Conservation (phyloP, 495 filamentous ascomycete species). For the Penicillium atrosanguineum region DNA sequence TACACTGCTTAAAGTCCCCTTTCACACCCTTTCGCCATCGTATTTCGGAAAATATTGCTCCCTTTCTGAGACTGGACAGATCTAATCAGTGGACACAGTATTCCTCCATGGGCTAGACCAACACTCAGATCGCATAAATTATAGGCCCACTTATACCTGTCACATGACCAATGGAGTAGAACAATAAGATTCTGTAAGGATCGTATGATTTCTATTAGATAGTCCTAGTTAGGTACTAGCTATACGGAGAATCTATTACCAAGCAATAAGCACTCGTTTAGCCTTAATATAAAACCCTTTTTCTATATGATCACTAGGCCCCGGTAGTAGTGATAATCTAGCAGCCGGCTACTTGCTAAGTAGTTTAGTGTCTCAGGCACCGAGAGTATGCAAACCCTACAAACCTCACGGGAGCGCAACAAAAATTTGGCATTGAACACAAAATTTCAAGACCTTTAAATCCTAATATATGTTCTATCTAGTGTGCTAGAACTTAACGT, state of each 20-base stretch:
- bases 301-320: slow-evolving; percentile 3
- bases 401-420: slow-evolving; percentile 12
- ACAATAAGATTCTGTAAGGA: background rate
- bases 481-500: slow-evolving; percentile 11
- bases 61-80: slow-evolving; percentile 1
- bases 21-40: slow-evolving; percentile 6
- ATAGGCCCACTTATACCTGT: background rate
- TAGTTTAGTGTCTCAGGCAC: slow-evolving; percentile 16
- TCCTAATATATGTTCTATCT: slow-evolving; percentile 10
- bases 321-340: slow-evolving; percentile 6
- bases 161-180: background rate
- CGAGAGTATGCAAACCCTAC: slow-evolving; percentile 18
- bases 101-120: slow-evolving; percentile 4
- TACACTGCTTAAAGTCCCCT: background rate
- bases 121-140: background rate
- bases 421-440: slow-evolving; percentile 11
- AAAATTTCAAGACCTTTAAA: slow-evolving; percentile 17
- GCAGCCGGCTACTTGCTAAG: background rate
- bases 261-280: background rate
- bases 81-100: slow-evolving; percentile 3
- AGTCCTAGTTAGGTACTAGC: background rate
- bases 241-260: background rate
- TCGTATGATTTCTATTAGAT: background rate
- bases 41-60: slow-evolving; percentile 8
- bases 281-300: background rate